Evolutionary conservation across 768 basidiomycete species (phyloP).

Genomic region (Leccinum variicolor): DNA sequence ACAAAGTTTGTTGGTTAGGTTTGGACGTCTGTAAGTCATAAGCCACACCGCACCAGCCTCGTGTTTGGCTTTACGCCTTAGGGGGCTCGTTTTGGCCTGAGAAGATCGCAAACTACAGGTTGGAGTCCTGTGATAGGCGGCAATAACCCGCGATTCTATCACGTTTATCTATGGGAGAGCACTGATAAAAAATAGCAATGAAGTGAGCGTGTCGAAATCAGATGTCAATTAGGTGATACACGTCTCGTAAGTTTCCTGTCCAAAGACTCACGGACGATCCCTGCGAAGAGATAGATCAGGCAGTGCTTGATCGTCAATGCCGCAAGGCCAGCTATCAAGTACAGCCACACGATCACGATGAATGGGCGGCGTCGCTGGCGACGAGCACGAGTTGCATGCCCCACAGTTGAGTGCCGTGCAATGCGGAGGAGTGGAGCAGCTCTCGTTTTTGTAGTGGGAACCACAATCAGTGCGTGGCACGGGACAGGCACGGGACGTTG

Average conservation of each 20-base stretch:
- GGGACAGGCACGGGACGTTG: conserved; percentile 13
- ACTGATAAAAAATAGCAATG: conserved; percentile 9
- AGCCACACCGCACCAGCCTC: conserved; percentile 15
- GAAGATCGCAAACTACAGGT: background rate
- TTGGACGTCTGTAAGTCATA: conserved; percentile 2
- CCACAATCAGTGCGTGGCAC: background rate
- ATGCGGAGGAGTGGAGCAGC: background rate
- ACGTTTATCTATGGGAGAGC: conserved; percentile 8
- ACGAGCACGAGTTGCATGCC: background rate
- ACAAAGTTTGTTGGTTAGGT: conserved; percentile 19
- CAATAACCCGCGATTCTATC: conserved; percentile 17
- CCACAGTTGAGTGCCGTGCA: background rate
- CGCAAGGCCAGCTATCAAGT: conserved; percentile 4
- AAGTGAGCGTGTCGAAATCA: background rate
- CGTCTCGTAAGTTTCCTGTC: conserved; percentile 11
- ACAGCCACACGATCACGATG: background rate
- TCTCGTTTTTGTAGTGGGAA: background rate
- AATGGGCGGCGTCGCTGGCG: background rate
- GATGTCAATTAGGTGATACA: background rate
- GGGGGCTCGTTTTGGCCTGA: conserved; percentile 4
- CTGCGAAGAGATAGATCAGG: conserved; percentile 3
- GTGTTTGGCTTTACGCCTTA: conserved; percentile 14
- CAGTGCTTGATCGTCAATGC: conserved; percentile 13
- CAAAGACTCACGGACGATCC: conserved; percentile 5
- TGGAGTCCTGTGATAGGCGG: conserved; percentile 3